A percentile compares a stretch with the other conserved stretches of the same genome.
These are phyloP conservation scores for Epichloe amarillans DNA, from an alignment of 2,329 filamentous ascomycete genomes.

Conservation along the genomic window DNA sequence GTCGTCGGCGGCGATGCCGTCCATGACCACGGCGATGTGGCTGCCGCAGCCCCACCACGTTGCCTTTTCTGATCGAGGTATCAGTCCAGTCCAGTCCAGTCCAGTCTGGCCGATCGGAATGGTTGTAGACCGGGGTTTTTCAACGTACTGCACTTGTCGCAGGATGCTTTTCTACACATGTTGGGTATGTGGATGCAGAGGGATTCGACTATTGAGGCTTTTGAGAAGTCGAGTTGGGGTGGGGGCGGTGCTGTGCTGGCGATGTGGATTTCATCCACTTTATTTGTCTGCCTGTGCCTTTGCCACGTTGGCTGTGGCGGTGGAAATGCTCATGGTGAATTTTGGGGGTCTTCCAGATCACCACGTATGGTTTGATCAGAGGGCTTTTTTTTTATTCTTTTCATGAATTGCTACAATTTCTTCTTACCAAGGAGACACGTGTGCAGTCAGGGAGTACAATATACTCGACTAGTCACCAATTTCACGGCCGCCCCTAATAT, in stretches of 20 bases:
- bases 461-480: not conserved
- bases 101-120: too few species aligned
- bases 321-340: too few species aligned
- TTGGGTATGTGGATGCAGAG: constrained; percentile 1
- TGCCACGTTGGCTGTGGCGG: too few species aligned
- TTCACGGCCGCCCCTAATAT: not conserved
- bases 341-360: too few species aligned
- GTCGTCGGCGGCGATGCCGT: constrained; percentile 39
- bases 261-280: too few species aligned
- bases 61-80: constrained; percentile 31
- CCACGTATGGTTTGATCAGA: too few species aligned
- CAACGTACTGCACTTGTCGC: constrained; percentile 46
- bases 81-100: not conserved
- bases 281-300: too few species aligned
- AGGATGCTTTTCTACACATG: constrained; percentile 55
- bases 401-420: too few species aligned
- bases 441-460: too few species aligned
- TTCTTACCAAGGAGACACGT: too few species aligned
- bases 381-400: too few species aligned
- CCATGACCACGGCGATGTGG: constrained; percentile 50
- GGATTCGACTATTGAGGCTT: not conserved
- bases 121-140: not conserved
- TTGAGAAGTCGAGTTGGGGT: not conserved
- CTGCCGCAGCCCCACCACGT: constrained; percentile 54
- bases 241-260: not conserved